Evolutionary conservation across 2,329 filamentous ascomycete species (phyloP), one percentile per base, ranked within the genome.

Genomic region (Fusarium graminum): DNA sequence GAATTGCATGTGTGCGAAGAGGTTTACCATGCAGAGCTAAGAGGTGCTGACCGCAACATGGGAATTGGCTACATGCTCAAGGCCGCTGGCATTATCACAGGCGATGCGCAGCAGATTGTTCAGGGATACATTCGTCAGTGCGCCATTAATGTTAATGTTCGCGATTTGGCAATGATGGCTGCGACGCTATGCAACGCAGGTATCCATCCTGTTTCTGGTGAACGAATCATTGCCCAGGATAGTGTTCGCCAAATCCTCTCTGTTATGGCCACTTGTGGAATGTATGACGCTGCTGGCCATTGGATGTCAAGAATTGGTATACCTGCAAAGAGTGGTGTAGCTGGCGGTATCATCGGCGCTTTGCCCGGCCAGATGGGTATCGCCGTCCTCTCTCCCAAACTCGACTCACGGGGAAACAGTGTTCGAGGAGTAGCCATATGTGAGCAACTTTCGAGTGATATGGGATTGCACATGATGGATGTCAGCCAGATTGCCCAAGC

Each of bases 231-330:
- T 12, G 75, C 77, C 0, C 75, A 77, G 5, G 60, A 65, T 4
- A 79, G 75, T 46, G 77, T 79, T 1, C 74, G 78, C 9, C 78
- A 80, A 42, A 77, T 80, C 1, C 70, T 80, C 4, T 80, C 78
- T 10, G 74, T 80, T 53, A 80, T 80, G 77, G 79, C 78, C 1
- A 80, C 78, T 1, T 80, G 78, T 41, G 77, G 78, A 29, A 80
- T 80, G 77, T 80, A 80, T 64, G 73, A 79, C 63, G 75, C 76
- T n/a, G 77, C 77, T 0, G 77, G 77, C 6, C 75, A 78, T 46
- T 79, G 77, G 77, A 74, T 79, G 2, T 78, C 76, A 8, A 75
- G 72, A 22, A 74, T 79, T 7, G 77, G 77, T 4, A 78, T 79
- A 29, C 77, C 77, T 1, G 77, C 77, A 16, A 79, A 79, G 69